Evolutionary conservation across 2,329 filamentous ascomycete species (phyloP), one percentile per base, ranked within the genome.

Genomic region (Zelopaecilomyces penicillatus): DNA sequence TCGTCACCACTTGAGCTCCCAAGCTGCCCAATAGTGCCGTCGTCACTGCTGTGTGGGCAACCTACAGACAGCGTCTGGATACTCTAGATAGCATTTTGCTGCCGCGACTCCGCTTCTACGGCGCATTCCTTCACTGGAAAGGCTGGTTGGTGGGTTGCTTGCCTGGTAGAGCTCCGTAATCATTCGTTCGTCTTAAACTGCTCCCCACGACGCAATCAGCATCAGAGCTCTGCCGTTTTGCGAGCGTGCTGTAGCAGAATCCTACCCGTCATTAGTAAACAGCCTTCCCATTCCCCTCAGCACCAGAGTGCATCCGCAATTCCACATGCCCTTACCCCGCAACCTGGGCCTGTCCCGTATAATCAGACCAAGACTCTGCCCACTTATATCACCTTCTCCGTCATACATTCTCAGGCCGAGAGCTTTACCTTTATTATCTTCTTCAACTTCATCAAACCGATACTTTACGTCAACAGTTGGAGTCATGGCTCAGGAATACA

Each of bases 401-500:
- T 29, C 32, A 26, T 11, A 30, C 41, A 4, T 6, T 31, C 31
- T 30, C n/a, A 30, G 33, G 32, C 32, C 32, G 32, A 12, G 32
- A 12, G 32, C n/a, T 12, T 34, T 37, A 11, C 6, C 27, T 12
- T 36, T 29, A 29, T 6, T 32, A 5, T 44, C 37, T 6, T 26
- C 43, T 10, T 29, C 30, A 11, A 11, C 38, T 2, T 29, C 31
- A 36, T 12, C 9, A 26, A 36, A 2, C 7, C 47, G 43, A 29
- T 11, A 28, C 5, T 59, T 63, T 43, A 57, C 58, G 10, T 54
- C 58, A 4, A 54, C 57, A 40, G 31, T 45, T 5, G 55, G 49
- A 57, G 60, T 61, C 53, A 80, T 80, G 75, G 67, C 62, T 32
- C 67, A 75, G 44, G 75, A 81, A 57, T 83, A 76, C 62, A 82